These are phyloP conservation scores for Niebla homalea DNA, from an alignment of 495 filamentous ascomycete genomes.

Conservation along the genomic window DNA sequence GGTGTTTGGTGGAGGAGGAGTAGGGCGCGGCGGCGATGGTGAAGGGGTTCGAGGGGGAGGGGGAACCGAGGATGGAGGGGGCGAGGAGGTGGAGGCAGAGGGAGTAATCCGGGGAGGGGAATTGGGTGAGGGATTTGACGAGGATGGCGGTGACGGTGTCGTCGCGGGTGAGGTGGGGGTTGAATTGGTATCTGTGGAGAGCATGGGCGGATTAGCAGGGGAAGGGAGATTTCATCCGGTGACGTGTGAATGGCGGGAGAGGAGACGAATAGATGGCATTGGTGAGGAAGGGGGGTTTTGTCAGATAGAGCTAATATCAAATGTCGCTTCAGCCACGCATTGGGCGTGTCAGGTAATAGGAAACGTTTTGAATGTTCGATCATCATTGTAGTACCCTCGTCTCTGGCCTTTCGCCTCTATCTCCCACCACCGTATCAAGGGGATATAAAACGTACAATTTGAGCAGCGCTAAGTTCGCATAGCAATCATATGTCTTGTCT, in stretches of 20 bases:
- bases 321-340: not conserved
- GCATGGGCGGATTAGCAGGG: not conserved
- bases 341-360: conserved; percentile 79
- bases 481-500: conserved; percentile 81
- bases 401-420: too few relatives aligned
- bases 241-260: not conserved
- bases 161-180: conserved; percentile 91
- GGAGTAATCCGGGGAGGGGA: conserved; percentile 91
- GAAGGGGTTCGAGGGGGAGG: conserved; percentile 31
- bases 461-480: conserved; percentile 87
- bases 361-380: conserved; percentile 64
- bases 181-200: conserved; percentile 84
- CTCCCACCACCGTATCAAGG: too few relatives aligned
- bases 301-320: conserved; percentile 62
- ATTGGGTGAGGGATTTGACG: conserved; percentile 92
- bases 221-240: not conserved
- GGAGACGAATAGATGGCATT: not conserved
- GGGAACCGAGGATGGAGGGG: conserved; percentile 51
- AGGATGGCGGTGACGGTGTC: conserved; percentile 98
- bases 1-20: conserved; percentile 25
- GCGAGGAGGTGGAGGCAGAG: conserved; percentile 88
- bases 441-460: conserved; percentile 69
- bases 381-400: conserved; percentile 37
- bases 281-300: not conserved
- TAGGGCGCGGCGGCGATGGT: conserved; percentile 48